phyloP scores from a whole-genome alignment of 768 basidiomycete species.

The Trametes cingulata region DNA sequence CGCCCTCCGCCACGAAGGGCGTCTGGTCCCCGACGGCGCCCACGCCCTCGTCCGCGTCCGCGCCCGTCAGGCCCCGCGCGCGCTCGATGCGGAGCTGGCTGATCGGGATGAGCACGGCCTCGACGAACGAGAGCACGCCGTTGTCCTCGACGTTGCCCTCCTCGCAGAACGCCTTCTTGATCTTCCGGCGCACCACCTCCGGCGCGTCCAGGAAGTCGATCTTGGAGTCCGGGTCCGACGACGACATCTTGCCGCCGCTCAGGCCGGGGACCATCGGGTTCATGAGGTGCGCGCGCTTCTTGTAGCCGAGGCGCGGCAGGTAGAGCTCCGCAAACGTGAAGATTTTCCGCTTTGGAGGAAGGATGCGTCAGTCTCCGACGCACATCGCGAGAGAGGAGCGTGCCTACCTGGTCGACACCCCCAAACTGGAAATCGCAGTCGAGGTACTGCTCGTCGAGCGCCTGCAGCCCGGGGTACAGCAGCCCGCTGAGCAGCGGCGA shows the following conservation, averaged over 20 bases:
- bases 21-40: slow-evolving; percentile 52
- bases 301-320: slow-evolving; percentile 90
- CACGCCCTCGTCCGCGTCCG: slow-evolving; percentile 45
- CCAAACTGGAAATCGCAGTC: slow-evolving; percentile 97
- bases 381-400: background rate
- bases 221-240: slow-evolving; percentile 96
- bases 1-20: slow-evolving; percentile 65
- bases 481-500: slow-evolving; percentile 88
- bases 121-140: slow-evolving; percentile 81
- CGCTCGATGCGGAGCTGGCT: slow-evolving; percentile 71
- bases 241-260: slow-evolving; percentile 96
- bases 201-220: slow-evolving; percentile 95
- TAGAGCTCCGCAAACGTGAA: slow-evolving; percentile 97
- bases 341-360: slow-evolving; percentile 76
- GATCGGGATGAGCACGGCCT: slow-evolving; percentile 88
- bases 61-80: slow-evolving; percentile 43
- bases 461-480: slow-evolving; percentile 95
- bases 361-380: no score
- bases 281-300: slow-evolving; percentile 96
- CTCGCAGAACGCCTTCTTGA: slow-evolving; percentile 92
- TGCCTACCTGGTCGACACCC: slow-evolving; percentile 88
- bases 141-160: slow-evolving; percentile 89
- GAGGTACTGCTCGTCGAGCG: slow-evolving; percentile 96
- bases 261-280: slow-evolving; percentile 97
- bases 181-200: slow-evolving; percentile 81